Base-by-base conservation (phyloP, 768 basidiomycete species). In the Leccinum broughii region DNA sequence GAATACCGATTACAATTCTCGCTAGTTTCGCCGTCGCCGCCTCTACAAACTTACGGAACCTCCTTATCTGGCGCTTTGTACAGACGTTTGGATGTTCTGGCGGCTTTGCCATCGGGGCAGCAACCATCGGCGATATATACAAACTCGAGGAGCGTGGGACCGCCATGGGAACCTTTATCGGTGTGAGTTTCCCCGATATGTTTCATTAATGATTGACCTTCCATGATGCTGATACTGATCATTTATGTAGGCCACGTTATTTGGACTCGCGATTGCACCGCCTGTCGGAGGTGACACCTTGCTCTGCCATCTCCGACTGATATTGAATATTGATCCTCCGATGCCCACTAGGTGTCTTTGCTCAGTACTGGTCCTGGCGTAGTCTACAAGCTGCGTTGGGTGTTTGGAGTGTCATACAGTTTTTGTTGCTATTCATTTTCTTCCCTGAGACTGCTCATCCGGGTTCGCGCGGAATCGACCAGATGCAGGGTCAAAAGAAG, bases 391-490 rank as follows among this genome's bases (percentile, higher is more conserved):
- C 72, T 8, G 64, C 66, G 0, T 59, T 90, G 1, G 81, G 80
- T 3, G 39, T 77, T 0, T 69, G 75, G 41, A 81, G 80, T 2
- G 39, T 81, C 0, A 14, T 78, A 1, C 73, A 77, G 2, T 75
- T 83, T 37, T 7, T 79, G 6, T 61, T 75, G 6, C 75, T 88
- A 34, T 53, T 68, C 1, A 46, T 80, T 3, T 78, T 78, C 55
- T 78, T 88, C n/a, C 88, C 88, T 0, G 89, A 90, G 65, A 90
- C 88, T 3, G 83, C 81, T 54, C 85, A 87, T 64, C 87, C 88
- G 1, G 81, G 84, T 7, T 67, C 79, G 1, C 75, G 80, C 41
- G 83, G 85, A 0, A 75, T 87, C 2, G 86, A 87, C 56, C 83
- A 83, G 60, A 58, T 69, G 3, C 57, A 56, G 30, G 60, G 66